phyloP scores from a whole-genome alignment of 208 protist genomes.

The Chromosphaera perkinsii region DNA sequence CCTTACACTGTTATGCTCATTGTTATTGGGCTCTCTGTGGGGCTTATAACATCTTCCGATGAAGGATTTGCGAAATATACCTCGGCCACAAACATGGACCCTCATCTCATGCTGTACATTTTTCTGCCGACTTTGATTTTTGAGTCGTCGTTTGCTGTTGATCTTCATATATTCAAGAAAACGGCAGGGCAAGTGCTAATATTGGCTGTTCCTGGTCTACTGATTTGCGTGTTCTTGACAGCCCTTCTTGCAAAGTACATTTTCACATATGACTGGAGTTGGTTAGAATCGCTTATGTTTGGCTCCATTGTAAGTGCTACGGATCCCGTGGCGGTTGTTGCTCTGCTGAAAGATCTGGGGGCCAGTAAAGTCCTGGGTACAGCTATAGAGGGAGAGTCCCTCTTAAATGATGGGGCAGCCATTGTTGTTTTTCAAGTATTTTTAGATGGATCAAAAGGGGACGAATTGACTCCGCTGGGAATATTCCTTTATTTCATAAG shows the following conservation, averaged over 20 bases:
- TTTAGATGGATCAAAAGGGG: conserved; percentile 25
- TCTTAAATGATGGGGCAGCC: conserved; percentile 48
- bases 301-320: conserved; percentile 25
- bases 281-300: conserved; percentile 4
- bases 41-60: too few relatives aligned
- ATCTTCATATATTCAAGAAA: conserved; percentile 9
- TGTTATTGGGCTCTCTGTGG: too few relatives aligned
- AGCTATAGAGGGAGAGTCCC: conserved; percentile 45
- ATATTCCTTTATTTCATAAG: conserved; percentile 20
- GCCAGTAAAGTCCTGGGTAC: conserved; percentile 26
- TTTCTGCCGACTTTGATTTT: conserved; percentile 30
- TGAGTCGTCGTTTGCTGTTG: conserved; percentile 19
- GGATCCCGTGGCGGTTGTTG: conserved; percentile 38
- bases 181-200: not conserved
- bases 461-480: conserved; percentile 1
- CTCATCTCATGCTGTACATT: conserved; percentile 26
- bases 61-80: too few relatives aligned
- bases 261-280: conserved; percentile 4
- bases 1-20: too few relatives aligned
- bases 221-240: not conserved
- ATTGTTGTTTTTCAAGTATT: conserved; percentile 46
- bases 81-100: conserved; percentile 26
- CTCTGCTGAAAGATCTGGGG: conserved; percentile 31
- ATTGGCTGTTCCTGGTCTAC: conserved; percentile 1
- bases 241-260: not conserved